Percentiles rank a stretch among this genome's conserved stretches.
These are phyloP conservation scores for Oemleria cerasiformis DNA, from an alignment of 306 rosid species.

Conservation along the genomic window DNA sequence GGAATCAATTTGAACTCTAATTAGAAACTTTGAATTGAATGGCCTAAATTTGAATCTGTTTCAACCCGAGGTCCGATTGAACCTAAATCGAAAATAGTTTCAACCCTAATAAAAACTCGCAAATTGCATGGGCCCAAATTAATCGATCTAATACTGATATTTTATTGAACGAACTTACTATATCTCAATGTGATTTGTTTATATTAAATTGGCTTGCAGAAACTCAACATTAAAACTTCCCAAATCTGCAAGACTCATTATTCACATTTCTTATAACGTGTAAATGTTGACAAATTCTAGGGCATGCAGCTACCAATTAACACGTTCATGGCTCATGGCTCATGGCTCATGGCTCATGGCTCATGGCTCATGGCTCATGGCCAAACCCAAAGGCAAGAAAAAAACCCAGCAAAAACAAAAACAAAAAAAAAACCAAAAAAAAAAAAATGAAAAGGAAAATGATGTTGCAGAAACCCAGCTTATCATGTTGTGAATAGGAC, in stretches of 20 bases:
- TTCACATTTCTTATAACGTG: slow-evolving; percentile 4
- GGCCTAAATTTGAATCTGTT: no score
- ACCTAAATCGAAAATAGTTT: no score
- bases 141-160: no score
- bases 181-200: background rate
- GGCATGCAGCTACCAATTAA: background rate
- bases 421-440: background rate
- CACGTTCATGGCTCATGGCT: background rate
- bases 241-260: background rate
- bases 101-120: no score
- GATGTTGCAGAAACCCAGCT: background rate
- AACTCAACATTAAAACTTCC: background rate
- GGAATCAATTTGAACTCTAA: no score
- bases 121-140: no score
- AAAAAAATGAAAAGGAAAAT: background rate
- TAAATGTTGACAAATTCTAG: background rate
- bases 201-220: background rate
- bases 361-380: background rate
- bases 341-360: background rate
- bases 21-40: no score
- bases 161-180: no score
- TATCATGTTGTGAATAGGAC: background rate
- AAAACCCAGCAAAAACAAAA: background rate
- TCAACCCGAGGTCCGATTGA: no score
- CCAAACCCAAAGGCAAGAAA: background rate